Evolutionary conservation across 2,329 filamentous ascomycete genomes (phyloP).

Genomic region (Coniochaeta sp.): DNA sequence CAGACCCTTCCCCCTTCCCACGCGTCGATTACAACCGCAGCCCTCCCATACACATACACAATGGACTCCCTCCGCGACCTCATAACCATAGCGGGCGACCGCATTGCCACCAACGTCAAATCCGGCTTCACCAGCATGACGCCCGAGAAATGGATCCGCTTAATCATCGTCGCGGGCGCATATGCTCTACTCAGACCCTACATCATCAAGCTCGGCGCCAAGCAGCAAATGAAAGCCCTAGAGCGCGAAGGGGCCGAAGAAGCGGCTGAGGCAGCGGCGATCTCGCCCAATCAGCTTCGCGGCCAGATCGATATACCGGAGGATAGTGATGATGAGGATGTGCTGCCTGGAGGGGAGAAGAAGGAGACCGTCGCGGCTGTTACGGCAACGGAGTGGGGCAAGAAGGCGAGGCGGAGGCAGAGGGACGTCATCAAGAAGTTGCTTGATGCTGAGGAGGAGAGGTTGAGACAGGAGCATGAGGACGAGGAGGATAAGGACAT

Average conservation of each 20-base stretch:
- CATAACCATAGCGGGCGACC: slow-evolving; percentile 17
- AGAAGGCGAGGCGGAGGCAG: slow-evolving; percentile 62
- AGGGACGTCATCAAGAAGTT: slow-evolving; percentile 58
- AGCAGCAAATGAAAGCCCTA: slow-evolving; percentile 55
- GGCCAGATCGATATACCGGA: slow-evolving; percentile 45
- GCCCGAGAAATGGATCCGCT: slow-evolving; percentile 53
- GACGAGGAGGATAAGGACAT: slow-evolving; percentile 70
- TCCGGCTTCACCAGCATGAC: slow-evolving; percentile 43
- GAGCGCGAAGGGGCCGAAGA: slow-evolving; percentile 44
- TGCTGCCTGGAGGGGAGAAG: slow-evolving; percentile 15
- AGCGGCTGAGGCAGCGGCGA: slow-evolving; percentile 28
- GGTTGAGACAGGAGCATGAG: slow-evolving; percentile 44
- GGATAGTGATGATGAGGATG: slow-evolving; percentile 42
- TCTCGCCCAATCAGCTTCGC: slow-evolving; percentile 59
- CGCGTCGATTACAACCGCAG: slow-evolving; percentile 1
- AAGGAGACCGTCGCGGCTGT: slow-evolving; percentile 36
- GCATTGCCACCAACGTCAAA: slow-evolving; percentile 40
- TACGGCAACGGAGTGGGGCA: slow-evolving; percentile 55
- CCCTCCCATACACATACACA: neutral
- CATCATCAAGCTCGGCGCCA: slow-evolving; percentile 58
- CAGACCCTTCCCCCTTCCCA: neutral
- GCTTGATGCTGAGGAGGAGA: slow-evolving; percentile 55
- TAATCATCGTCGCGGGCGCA: slow-evolving; percentile 63
- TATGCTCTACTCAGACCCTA: slow-evolving; percentile 71
- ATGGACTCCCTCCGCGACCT: slow-evolving; percentile 21